A percentile compares a stretch with the other conserved stretches of the same genome.
phyloP scores from a whole-genome alignment of 495 filamentous ascomycete genomes.

The Penicillium psychrofluorescens region DNA sequence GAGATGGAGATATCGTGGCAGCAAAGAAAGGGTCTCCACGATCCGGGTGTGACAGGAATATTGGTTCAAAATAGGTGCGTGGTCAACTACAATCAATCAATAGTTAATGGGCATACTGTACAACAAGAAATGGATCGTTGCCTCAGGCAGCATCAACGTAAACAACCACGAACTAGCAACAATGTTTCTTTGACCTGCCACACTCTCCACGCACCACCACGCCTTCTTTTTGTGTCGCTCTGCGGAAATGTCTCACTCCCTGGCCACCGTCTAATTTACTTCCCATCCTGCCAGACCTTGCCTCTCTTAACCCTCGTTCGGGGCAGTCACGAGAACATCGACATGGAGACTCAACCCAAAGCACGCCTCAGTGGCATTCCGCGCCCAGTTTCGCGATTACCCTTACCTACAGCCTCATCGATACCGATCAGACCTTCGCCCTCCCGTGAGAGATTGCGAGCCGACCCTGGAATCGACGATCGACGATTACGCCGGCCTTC shows the following conservation, averaged over 20 bases:
- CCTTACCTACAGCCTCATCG: conserved; percentile 30
- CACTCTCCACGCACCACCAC: conserved; percentile 3
- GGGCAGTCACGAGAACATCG: neutral
- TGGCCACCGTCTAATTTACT: neutral
- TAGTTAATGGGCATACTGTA: too few species aligned
- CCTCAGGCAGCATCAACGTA: neutral
- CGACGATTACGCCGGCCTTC: conserved; percentile 33
- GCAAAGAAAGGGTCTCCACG: too few species aligned
- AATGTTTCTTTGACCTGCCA: neutral
- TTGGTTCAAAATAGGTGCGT: neutral
- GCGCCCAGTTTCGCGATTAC: conserved; percentile 33
- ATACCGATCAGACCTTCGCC: conserved; percentile 37
- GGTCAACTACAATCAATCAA: too few species aligned
- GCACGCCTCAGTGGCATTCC: conserved; percentile 32
- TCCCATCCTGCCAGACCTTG: too few species aligned
- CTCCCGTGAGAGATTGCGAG: conserved; percentile 35
- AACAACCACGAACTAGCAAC: neutral
- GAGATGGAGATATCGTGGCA: too few species aligned
- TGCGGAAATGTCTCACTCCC: conserved; percentile 1
- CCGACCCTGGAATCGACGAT: conserved; percentile 33
- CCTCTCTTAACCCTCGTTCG: neutral
- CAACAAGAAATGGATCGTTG: neutral
- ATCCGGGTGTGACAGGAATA: too few species aligned
- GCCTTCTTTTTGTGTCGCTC: conserved; percentile 2
- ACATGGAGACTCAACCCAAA: conserved; percentile 30